Evolutionary conservation across 2,329 filamentous ascomycete species (phyloP), one percentile per base, ranked within the genome.

Genomic region (Aspergillus caelatus): DNA sequence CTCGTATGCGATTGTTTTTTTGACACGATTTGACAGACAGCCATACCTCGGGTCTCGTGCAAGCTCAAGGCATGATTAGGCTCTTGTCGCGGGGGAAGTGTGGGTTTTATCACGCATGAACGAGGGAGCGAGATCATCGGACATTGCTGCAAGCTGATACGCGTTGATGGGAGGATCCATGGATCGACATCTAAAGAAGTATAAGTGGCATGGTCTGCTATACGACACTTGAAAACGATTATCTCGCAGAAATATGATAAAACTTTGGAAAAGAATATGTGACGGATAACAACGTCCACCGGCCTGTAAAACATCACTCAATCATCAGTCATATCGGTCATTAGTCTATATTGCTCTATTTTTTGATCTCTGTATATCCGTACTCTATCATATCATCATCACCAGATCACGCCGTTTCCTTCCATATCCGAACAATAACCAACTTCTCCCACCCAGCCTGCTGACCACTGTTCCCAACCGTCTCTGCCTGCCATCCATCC

Each of bases 371-470:
- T 19, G 28, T 39, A n/a, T 4, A 41, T 41, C 39, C 39, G 39
- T 41, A 41, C 3, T 54, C 34, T 52, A 57, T n/a, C n/a, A n/a
- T n/a, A 26, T 48, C 23, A 50, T 30, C 16, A 48, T 26, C 11
- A 2, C 10, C 43, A 30, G 7, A 50, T 39, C 3, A n/a, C 23
- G 19, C 19, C 26, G 28, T 7, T 32, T 70, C 70, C 72, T 88
- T 86, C 91, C 92, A 96, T 75, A 97, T 91, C 75, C 94, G 87
- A 70, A 98, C 82, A 71, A 99, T 91, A 74, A 93, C 90, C 77
- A 99, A 82, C 80, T 91, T 96, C 82, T 99, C 95, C 94, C 94
- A 97, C 0, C 95, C 95, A 34, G 91, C 94, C 77, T 91, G 88
- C 82, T 90, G 93, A 56, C 94, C 94, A 77, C 93, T 97, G 60